A percentile compares a stretch with the other conserved stretches of the same genome.
Evolutionary conservation across 441 rosid species (phyloP).

Genomic region (Aleurites moluccanus): DNA sequence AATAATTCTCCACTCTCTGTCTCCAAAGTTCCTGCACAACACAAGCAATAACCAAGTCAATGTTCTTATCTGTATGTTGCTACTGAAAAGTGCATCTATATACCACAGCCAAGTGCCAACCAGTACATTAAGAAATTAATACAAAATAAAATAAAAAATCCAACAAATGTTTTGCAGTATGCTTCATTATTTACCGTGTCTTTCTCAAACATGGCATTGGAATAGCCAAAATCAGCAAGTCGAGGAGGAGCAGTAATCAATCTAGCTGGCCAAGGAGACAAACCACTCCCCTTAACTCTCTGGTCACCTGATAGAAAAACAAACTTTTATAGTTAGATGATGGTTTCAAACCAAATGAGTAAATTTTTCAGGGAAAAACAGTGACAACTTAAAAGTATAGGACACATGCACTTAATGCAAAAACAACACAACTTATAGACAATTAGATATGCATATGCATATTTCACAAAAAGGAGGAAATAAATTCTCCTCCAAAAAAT

Average conservation of each 20-base stretch:
- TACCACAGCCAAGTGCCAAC: not conserved
- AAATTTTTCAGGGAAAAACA: no score
- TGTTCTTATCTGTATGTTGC: not conserved
- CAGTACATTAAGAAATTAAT: not conserved
- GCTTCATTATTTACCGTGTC: constrained; percentile 55
- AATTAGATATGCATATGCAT: not conserved
- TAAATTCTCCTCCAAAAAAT: not conserved
- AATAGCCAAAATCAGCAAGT: constrained; percentile 89
- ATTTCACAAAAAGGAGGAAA: not conserved
- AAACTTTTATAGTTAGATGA: not conserved
- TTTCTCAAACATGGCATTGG: constrained; percentile 71
- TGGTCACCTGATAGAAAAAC: constrained; percentile 61
- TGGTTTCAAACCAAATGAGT: not conserved
- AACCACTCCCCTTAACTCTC: constrained; percentile 74
- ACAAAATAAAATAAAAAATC: no score
- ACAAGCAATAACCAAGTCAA: constrained; percentile 24
- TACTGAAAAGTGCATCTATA: not conserved
- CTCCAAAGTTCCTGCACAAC: constrained; percentile 71
- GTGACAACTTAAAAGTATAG: not conserved
- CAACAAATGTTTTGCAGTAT: not conserved
- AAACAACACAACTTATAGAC: not conserved
- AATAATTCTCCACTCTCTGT: constrained; percentile 72
- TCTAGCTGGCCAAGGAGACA: constrained; percentile 99
- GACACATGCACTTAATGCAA: not conserved
- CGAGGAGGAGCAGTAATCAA: constrained; percentile 79